phyloP scores from a whole-genome alignment of 768 basidiomycete genomes.

The Kwoniella heveanensis region DNA sequence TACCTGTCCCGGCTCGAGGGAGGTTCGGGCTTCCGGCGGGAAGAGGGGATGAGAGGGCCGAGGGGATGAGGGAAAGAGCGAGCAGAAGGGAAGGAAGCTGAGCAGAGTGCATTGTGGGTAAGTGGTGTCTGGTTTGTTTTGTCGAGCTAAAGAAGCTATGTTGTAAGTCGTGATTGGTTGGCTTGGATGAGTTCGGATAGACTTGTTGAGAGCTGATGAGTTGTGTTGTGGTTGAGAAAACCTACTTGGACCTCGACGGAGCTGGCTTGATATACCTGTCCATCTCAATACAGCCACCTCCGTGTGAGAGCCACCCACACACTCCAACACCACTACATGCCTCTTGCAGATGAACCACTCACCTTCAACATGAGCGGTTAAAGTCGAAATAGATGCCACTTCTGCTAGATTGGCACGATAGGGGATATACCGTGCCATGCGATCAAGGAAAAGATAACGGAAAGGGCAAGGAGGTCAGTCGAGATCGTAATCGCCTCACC shows the following conservation, averaged over 20 bases:
- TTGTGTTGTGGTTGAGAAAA: slow-evolving; percentile 9
- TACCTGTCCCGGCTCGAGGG: not conserved
- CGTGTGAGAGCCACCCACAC: not conserved
- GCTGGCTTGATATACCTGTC: not conserved
- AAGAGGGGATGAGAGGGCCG: slow-evolving; percentile 16
- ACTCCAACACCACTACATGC: not conserved
- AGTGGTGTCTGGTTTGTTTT: not conserved
- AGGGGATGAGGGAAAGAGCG: slow-evolving; percentile 17
- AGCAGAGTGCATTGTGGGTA: slow-evolving; percentile 16
- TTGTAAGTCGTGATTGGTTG: not conserved
- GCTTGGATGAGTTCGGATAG: too few relatives aligned
- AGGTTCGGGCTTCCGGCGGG: slow-evolving; percentile 2
- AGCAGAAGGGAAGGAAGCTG: slow-evolving; percentile 16
- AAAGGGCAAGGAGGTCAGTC: slow-evolving; percentile 3
- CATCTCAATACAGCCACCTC: not conserved
- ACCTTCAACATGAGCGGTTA: not conserved
- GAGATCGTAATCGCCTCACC: slow-evolving; percentile 11
- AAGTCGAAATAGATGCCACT: not conserved
- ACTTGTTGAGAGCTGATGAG: not conserved
- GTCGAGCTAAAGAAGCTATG: not conserved
- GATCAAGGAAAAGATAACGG: slow-evolving; percentile 3
- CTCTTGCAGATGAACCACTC: not conserved
- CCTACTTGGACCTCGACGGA: not conserved
- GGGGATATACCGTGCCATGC: not conserved
- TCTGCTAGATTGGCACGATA: not conserved